A percentile compares a stretch with the other conserved stretches of the same genome.
Conservation (phyloP, 805 yeast species). For the Metahyphopichia silvanorum region DNA sequence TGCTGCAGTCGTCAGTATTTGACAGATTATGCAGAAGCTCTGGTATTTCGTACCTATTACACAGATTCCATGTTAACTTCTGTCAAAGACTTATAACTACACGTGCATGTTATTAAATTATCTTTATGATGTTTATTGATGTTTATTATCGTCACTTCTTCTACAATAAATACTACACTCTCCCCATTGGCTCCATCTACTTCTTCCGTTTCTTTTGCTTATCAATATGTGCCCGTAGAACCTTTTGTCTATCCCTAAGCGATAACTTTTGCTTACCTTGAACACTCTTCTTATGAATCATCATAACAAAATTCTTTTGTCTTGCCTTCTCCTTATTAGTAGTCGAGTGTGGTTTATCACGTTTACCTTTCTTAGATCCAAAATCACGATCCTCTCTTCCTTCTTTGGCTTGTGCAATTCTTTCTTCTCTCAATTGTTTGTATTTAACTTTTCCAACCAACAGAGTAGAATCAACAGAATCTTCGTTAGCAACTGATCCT, state of each 20-base stretch:
- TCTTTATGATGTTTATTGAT: too few species aligned
- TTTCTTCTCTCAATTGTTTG: constrained; percentile 87
- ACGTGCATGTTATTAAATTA: too few species aligned
- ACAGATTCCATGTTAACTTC: too few species aligned
- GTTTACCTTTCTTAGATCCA: constrained; percentile 83
- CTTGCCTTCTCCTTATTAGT: constrained; percentile 95
- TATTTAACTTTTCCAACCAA: constrained; percentile 77
- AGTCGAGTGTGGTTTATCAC: constrained; percentile 76
- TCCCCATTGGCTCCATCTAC: too few species aligned
- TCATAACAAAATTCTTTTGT: constrained; percentile 98
- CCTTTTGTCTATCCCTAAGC: constrained; percentile 84
- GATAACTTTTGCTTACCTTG: constrained; percentile 92
- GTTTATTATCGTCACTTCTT: too few species aligned
- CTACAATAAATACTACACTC: too few species aligned
- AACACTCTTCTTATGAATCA: constrained; percentile 91
- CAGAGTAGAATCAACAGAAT: constrained; percentile 73
- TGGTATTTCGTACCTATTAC: too few species aligned
- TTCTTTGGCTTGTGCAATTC: constrained; percentile 80
- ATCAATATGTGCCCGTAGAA: constrained; percentile 78
- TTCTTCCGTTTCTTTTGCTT: constrained; percentile 94
- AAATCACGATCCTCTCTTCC: constrained; percentile 93
- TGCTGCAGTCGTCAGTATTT: too few species aligned
- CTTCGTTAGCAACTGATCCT: constrained; percentile 60
- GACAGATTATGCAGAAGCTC: too few species aligned
- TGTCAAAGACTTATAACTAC: too few species aligned